These are phyloP conservation scores for Ogataea hybrid DNA, from an alignment of 1,139 yeast genomes.

Conservation along the genomic window DNA sequence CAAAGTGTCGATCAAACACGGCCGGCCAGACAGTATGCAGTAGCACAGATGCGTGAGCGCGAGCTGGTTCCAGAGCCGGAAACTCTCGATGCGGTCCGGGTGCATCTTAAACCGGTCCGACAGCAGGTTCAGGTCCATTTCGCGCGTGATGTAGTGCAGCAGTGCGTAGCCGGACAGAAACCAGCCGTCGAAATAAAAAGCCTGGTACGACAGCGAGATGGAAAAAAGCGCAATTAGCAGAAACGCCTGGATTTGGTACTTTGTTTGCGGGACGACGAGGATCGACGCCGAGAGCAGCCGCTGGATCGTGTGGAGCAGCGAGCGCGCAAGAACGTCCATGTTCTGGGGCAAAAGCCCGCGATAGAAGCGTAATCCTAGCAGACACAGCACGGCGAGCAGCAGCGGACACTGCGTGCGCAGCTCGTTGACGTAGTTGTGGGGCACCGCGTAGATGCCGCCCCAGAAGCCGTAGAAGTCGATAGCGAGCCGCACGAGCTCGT, in stretches of 20 bases:
- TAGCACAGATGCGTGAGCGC: slow-evolving; percentile 65
- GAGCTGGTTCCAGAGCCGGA: slow-evolving; percentile 69
- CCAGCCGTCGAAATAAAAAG: slow-evolving; percentile 58
- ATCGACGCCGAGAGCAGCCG: slow-evolving; percentile 47
- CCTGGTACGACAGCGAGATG: slow-evolving; percentile 48
- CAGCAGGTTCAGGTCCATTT: slow-evolving; percentile 33
- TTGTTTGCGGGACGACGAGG: slow-evolving; percentile 40
- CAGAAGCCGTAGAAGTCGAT: too few relatives aligned
- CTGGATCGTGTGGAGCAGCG: slow-evolving; percentile 36
- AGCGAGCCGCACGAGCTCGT: too few relatives aligned
- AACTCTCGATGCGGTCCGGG: slow-evolving; percentile 36
- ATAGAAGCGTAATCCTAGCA: too few relatives aligned
- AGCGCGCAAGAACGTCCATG: slow-evolving; percentile 31
- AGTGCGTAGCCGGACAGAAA: slow-evolving; percentile 57
- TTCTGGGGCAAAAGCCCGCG: too few relatives aligned
- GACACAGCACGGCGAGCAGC: too few relatives aligned
- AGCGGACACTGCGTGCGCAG: too few relatives aligned
- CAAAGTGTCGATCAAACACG: slow-evolving; percentile 68
- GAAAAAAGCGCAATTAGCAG: slow-evolving; percentile 60
- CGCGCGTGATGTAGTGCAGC: slow-evolving; percentile 53
- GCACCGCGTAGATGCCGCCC: too few relatives aligned
- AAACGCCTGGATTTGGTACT: slow-evolving; percentile 58
- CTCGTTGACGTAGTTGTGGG: too few relatives aligned
- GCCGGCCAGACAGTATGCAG: slow-evolving; percentile 70
- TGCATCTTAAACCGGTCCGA: slow-evolving; percentile 24